A percentile compares a stretch with the other conserved stretches of the same genome.
Conservation (phyloP, 306 rosid genomes). For the Canavalia ensiformis region DNA sequence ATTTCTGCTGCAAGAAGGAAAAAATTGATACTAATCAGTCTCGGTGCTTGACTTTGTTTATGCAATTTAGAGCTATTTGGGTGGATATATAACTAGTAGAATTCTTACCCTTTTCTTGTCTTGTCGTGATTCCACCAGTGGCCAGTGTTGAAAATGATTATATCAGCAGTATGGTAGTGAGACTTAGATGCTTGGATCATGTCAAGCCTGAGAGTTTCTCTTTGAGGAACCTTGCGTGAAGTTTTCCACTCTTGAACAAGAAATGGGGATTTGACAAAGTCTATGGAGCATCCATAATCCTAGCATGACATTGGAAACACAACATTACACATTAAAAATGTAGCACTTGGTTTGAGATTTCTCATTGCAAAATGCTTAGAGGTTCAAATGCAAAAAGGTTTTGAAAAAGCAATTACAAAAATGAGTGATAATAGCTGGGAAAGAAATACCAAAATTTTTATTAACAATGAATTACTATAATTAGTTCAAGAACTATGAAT, state of each 20-base stretch:
- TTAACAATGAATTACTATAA: background rate
- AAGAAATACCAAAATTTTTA: background rate
- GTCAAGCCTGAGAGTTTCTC: slow-evolving; percentile 57
- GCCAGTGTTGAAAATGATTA: slow-evolving; percentile 58
- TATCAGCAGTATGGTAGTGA: slow-evolving; percentile 53
- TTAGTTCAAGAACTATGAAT: no score
- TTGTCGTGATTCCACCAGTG: slow-evolving; percentile 61
- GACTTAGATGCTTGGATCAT: slow-evolving; percentile 56
- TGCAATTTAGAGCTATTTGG: background rate
- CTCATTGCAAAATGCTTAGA: background rate
- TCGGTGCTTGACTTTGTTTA: background rate
- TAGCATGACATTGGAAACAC: background rate
- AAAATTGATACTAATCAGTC: background rate
- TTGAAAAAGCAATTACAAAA: background rate
- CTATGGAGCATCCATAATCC: slow-evolving; percentile 59
- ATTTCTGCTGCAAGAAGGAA: slow-evolving; percentile 46
- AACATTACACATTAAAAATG: background rate
- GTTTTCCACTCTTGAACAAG: slow-evolving; percentile 56
- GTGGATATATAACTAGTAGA: background rate
- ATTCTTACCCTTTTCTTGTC: slow-evolving; percentile 49
- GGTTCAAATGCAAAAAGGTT: background rate
- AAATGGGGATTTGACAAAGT: slow-evolving; percentile 54
- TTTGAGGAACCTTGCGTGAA: slow-evolving; percentile 1
- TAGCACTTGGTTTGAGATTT: background rate
- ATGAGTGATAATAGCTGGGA: background rate